Evolutionary conservation across 2,329 filamentous ascomycete species (phyloP).

Genomic region (Monosporascus sp.): DNA sequence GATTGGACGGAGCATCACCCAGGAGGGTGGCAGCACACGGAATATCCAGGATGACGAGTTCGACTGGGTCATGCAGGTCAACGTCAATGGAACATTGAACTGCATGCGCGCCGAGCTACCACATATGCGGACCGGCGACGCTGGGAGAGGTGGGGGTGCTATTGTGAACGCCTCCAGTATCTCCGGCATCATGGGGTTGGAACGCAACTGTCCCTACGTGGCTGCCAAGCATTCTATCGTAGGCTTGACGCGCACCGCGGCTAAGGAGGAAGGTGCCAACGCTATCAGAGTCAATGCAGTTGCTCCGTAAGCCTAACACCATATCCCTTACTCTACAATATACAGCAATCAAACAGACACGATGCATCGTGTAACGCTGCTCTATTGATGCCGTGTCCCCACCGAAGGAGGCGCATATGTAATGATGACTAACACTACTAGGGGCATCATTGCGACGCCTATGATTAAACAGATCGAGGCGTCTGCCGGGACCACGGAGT

Average conservation of each 20-base stretch:
- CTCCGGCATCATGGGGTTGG: slow-evolving; percentile 30
- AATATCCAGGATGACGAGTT: slow-evolving; percentile 5
- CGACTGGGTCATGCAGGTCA: slow-evolving; percentile 9
- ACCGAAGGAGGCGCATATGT: too few species aligned
- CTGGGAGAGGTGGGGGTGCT: slow-evolving; percentile 25
- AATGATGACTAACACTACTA: too few species aligned
- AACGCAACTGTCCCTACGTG: slow-evolving; percentile 13
- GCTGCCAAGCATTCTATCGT: slow-evolving; percentile 9
- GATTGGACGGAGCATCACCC: slow-evolving; percentile 6
- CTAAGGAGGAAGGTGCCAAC: slow-evolving; percentile 8
- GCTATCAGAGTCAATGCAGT: slow-evolving; percentile 6
- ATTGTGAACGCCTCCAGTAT: slow-evolving; percentile 40
- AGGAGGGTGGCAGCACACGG: neutral
- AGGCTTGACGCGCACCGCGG: slow-evolving; percentile 7
- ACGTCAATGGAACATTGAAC: slow-evolving; percentile 9
- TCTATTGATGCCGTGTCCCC: too few species aligned
- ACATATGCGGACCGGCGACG: slow-evolving; percentile 2
- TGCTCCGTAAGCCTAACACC: slow-evolving; percentile 2
- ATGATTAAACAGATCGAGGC: too few species aligned
- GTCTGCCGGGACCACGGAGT: neutral
- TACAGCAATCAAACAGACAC: too few species aligned
- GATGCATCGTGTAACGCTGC: too few species aligned
- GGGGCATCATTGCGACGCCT: too few species aligned
- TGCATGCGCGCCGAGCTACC: slow-evolving; percentile 8
- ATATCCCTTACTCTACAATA: neutral